A percentile compares a stretch with the other conserved stretches of the same genome.
phyloP scores from a whole-genome alignment of 2,329 filamentous ascomycete species.

The Talaromyces amestolkiae region DNA sequence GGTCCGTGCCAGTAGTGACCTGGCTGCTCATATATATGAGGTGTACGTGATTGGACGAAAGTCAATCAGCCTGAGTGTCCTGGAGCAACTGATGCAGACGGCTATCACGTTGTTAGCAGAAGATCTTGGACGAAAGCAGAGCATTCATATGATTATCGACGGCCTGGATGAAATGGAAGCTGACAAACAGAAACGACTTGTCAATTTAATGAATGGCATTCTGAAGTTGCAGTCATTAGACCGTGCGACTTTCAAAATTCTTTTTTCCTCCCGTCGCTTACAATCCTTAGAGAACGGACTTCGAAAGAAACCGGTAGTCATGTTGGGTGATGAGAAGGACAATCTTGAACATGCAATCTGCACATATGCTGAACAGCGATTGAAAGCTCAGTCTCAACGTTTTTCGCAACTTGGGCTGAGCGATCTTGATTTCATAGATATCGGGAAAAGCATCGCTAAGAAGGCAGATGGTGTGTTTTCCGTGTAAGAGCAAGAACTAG shows the following conservation, averaged over 20 bases:
- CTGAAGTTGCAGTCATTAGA: background rate
- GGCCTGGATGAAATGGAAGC: background rate
- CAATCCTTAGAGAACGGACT: background rate
- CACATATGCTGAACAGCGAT: background rate
- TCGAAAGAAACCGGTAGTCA: background rate
- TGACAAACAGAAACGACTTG: background rate
- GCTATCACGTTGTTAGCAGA: background rate
- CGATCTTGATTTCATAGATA: background rate
- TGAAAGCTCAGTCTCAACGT: background rate
- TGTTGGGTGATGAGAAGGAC: background rate
- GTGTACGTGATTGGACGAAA: background rate
- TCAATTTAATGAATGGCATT: background rate
- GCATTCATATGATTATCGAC: background rate
- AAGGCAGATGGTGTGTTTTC: background rate
- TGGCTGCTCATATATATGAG: background rate
- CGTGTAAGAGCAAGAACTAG: background rate
- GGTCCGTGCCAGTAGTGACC: background rate
- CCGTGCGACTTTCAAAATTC: background rate
- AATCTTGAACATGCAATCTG: background rate
- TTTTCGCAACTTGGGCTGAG: background rate
- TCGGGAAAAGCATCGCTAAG: background rate
- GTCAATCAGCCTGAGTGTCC: background rate
- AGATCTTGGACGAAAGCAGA: background rate
- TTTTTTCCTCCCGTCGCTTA: background rate
- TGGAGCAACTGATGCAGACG: background rate